phyloP scores from a whole-genome alignment of 2,329 filamentous ascomycete species.

The Botrytis porri region DNA sequence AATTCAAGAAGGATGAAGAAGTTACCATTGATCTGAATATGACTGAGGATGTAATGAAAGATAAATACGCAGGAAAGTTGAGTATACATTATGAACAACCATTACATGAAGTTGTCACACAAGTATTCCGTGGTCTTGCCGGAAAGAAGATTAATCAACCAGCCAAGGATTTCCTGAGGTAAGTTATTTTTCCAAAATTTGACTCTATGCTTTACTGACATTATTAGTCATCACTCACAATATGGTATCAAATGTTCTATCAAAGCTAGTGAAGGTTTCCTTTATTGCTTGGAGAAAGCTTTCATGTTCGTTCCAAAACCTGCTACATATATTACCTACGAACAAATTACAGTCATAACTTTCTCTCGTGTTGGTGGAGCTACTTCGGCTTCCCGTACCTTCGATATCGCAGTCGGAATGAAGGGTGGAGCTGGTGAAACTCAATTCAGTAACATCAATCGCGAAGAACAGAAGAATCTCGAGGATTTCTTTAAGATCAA shows the following conservation, averaged over 20 bases:
- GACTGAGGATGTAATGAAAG: conserved; percentile 80
- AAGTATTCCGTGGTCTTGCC: conserved; percentile 90
- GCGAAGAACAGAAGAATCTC: conserved; percentile 94
- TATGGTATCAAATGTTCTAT: conserved; percentile 99
- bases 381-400: conserved; percentile 89
- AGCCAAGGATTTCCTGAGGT: conserved; percentile 88
- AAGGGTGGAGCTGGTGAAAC: conserved; percentile 85
- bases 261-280: conserved; percentile 96
- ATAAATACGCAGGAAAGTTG: conserved; percentile 86
- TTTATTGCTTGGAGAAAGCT: conserved; percentile 96
- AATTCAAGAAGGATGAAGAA: conserved; percentile 97
- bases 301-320: conserved; percentile 99
- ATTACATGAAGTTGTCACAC: conserved; percentile 87
- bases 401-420: conserved; percentile 91
- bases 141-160: conserved; percentile 94
- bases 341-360: conserved; percentile 85
- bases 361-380: conserved; percentile 95
- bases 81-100: conserved; percentile 89
- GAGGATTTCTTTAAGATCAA: conserved; percentile 98
- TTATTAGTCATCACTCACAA: conserved; percentile 75
- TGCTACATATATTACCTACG: conserved; percentile 93
- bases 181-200: conserved; percentile 34
- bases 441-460: conserved; percentile 98
- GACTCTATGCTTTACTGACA: conserved; percentile 33
- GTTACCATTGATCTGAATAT: conserved; percentile 96